These are phyloP conservation scores for Ophiostoma australiae DNA, from an alignment of 2,329 filamentous ascomycete species.

Conservation along the genomic window DNA sequence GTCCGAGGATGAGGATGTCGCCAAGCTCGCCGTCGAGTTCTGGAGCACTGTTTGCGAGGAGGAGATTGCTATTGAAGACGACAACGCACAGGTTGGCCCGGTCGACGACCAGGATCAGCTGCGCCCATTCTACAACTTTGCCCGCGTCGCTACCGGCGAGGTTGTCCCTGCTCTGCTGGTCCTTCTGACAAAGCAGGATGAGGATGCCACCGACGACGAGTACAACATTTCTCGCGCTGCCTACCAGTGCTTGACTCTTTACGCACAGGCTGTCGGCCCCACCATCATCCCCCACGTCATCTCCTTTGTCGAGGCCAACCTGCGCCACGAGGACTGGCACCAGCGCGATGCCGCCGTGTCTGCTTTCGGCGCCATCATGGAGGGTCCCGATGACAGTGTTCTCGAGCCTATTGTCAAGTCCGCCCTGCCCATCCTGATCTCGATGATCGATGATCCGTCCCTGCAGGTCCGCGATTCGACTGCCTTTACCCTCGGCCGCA, in stretches of 20 bases:
- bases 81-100: constrained; percentile 69
- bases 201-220: constrained; percentile 93
- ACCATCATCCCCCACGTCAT: constrained; percentile 83
- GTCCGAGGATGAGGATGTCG: constrained; percentile 93
- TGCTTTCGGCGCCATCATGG: constrained; percentile 97
- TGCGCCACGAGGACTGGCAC: constrained; percentile 91
- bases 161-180: constrained; percentile 87
- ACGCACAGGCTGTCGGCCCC: constrained; percentile 82
- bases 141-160: constrained; percentile 84
- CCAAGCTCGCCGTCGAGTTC: constrained; percentile 97
- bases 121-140: constrained; percentile 93
- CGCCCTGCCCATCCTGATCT: constrained; percentile 83
- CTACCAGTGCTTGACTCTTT: constrained; percentile 94
- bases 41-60: constrained; percentile 99
- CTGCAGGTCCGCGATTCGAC: constrained; percentile 93
- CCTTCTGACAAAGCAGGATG: constrained; percentile 92
- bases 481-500: constrained; percentile 90
- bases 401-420: constrained; percentile 94
- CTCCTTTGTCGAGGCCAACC: constrained; percentile 83
- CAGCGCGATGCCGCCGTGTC: constrained; percentile 92
- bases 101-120: constrained; percentile 71
- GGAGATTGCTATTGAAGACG: constrained; percentile 95
- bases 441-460: constrained; percentile 83
- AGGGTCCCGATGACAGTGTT: constrained; percentile 88
- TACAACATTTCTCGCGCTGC: constrained; percentile 94